Evolutionary conservation across 257 asterid genomes (phyloP).

Genomic region (Prunella vulgaris): DNA sequence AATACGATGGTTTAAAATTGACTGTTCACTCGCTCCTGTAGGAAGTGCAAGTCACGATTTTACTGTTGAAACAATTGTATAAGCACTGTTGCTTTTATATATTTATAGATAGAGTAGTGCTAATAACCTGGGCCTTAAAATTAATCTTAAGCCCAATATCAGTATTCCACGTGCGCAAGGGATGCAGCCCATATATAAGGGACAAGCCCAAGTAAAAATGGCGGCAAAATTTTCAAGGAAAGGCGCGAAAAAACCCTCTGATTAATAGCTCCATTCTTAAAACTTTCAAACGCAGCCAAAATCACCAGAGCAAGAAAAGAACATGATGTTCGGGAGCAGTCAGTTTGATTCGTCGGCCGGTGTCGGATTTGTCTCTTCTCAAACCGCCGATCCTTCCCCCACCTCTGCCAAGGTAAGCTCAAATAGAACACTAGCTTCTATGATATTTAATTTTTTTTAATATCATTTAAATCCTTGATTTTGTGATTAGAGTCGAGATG

Average conservation of each 20-base stretch:
- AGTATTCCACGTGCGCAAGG: not conserved
- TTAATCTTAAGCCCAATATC: not conserved
- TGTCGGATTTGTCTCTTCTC: slow-evolving; percentile 49
- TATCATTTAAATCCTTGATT: not conserved
- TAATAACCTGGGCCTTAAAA: no score
- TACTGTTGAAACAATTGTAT: no score
- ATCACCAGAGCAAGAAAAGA: not conserved
- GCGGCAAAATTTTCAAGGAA: slow-evolving; percentile 33
- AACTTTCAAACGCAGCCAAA: not conserved
- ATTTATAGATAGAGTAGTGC: no score
- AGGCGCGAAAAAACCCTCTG: slow-evolving; percentile 31
- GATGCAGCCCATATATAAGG: not conserved
- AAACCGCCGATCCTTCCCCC: slow-evolving; percentile 40
- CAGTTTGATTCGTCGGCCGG: slow-evolving; percentile 43
- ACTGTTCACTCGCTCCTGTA: no score
- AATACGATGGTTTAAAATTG: no score
- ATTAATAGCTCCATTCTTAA: not conserved
- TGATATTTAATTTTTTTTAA: no score
- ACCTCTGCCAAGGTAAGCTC: slow-evolving; percentile 56
- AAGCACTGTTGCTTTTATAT: no score
- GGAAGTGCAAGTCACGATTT: no score
- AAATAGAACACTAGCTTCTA: no score
- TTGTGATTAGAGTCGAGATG: slow-evolving; percentile 53
- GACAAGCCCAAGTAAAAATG: slow-evolving; percentile 6
- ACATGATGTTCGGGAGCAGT: slow-evolving; percentile 58